These are phyloP conservation scores for Stereocaulon alpinum DNA, from an alignment of 495 filamentous ascomycete species.

Conservation along the genomic window DNA sequence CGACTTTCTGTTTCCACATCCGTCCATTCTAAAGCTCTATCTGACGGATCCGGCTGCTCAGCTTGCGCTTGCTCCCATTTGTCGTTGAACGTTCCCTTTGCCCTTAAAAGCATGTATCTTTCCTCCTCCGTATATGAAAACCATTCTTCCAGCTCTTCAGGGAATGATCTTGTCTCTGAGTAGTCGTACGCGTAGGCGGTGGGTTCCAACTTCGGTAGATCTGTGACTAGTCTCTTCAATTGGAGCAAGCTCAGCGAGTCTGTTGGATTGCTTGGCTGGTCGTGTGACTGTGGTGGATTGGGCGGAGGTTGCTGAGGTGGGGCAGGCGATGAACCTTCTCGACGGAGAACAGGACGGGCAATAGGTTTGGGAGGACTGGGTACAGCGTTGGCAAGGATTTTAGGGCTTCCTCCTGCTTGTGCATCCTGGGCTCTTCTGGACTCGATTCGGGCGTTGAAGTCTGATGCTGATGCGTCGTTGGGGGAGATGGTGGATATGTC, in stretches of 20 bases:
- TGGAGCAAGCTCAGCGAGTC: slow-evolving; percentile 80
- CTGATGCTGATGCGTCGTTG: slow-evolving; percentile 38
- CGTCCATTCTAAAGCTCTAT: slow-evolving; percentile 39
- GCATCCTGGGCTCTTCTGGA: slow-evolving; percentile 25
- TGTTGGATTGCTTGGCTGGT: slow-evolving; percentile 37
- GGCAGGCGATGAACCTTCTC: slow-evolving; percentile 43
- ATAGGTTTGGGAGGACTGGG: slow-evolving; percentile 21
- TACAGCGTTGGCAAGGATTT: slow-evolving; percentile 21
- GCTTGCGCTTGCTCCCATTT: slow-evolving; percentile 45
- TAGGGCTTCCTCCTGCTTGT: slow-evolving; percentile 12
- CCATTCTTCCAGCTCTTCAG: slow-evolving; percentile 92
- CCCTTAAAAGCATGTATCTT: slow-evolving; percentile 51
- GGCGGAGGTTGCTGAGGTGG: slow-evolving; percentile 48
- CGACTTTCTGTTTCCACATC: slow-evolving; percentile 36
- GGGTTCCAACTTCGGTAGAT: slow-evolving; percentile 67
- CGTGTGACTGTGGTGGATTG: slow-evolving; percentile 42
- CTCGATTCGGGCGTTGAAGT: slow-evolving; percentile 39
- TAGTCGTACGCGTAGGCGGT: slow-evolving; percentile 92
- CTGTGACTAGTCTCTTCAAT: slow-evolving; percentile 66
- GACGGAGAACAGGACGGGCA: slow-evolving; percentile 42
- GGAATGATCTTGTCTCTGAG: slow-evolving; percentile 65
- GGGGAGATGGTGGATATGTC: slow-evolving; percentile 38
- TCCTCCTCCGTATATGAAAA: slow-evolving; percentile 82
- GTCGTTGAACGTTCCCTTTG: slow-evolving; percentile 61
- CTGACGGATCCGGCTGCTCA: slow-evolving; percentile 29